These are phyloP conservation scores for Lactuca saligna DNA, from an alignment of 129 eudicot species.

Conservation along the genomic window DNA sequence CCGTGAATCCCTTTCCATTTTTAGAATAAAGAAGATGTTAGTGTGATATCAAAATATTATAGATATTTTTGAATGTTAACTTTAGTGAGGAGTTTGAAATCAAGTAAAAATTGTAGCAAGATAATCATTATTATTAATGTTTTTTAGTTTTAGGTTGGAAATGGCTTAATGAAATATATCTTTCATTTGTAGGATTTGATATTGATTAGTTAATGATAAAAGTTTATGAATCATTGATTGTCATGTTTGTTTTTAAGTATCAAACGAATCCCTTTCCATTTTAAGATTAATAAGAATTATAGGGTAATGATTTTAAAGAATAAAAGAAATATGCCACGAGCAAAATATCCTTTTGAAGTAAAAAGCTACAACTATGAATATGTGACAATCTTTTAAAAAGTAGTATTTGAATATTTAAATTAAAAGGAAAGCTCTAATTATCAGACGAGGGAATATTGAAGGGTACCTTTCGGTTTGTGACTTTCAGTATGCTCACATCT, in stretches of 20 bases:
- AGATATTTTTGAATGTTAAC: no score
- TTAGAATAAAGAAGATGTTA: no score
- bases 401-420: not conserved
- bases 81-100: no score
- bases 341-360: not conserved
- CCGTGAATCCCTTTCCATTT: no score
- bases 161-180: not conserved
- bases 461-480: conserved; percentile 25
- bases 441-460: conserved; percentile 2
- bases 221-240: not conserved
- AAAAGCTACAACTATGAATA: not conserved
- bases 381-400: not conserved
- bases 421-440: not conserved
- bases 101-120: no score
- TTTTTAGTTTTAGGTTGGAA: not conserved
- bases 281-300: not conserved
- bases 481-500: conserved; percentile 4
- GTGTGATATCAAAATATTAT: no score
- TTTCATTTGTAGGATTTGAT: not conserved
- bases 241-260: not conserved
- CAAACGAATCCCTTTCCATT: not conserved
- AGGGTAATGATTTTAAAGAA: not conserved
- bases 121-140: no score
- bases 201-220: no score
- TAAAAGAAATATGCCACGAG: conserved; percentile 13